Evolutionary conservation across 2,329 filamentous ascomycete species (phyloP), one percentile per base, ranked within the genome.

Genomic region (Trichoderma endophyticum): DNA sequence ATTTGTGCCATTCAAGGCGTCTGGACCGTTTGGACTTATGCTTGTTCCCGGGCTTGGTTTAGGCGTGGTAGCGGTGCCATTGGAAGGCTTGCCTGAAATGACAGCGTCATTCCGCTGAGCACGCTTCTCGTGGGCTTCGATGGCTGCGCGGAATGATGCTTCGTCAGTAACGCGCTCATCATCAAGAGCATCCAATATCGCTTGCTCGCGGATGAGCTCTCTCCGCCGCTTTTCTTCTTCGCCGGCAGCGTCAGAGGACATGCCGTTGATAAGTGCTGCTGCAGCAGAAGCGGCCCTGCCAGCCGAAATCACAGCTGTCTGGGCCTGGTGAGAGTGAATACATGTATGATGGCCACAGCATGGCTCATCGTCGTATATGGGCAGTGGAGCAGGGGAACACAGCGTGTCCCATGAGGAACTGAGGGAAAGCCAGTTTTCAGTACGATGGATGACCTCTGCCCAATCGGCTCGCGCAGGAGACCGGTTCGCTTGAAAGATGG

Each of bases 401-500:
- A 96, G 86, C 2, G 83, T 83, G 74, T 95, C 92, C 93, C 93
- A 96, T 1, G 86, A 85, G 4, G 86, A 82, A 2, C 81, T 79
- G 9, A 96, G 85, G 7, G 87, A 85, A 66, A 95, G 86, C 91
- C 91, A 94, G 77, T 93, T 92, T 39, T 89, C 85, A 0, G 87
- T 86, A 34, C 89, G 87, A 0, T 90, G 87, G 11, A 96, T 80
- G 0, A 95, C 85, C 80, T 95, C 92, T 62, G 91, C 89, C 93
- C 93, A 97, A 81, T 97, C 93, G 3, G 91, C 88, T 66, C 92
- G 89, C 2, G 92, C 90, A 1, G 92, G 90, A 4, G 89, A 92
- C 64, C 91, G 86, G 28, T 91, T 90, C 0, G 90, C 86, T 74
- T 94, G 90, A 78, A 97, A 95, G 63, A 95, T 88, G 0, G 93